phyloP scores from a whole-genome alignment of 495 filamentous ascomycete species.

The Penicillium simplicissimum region DNA sequence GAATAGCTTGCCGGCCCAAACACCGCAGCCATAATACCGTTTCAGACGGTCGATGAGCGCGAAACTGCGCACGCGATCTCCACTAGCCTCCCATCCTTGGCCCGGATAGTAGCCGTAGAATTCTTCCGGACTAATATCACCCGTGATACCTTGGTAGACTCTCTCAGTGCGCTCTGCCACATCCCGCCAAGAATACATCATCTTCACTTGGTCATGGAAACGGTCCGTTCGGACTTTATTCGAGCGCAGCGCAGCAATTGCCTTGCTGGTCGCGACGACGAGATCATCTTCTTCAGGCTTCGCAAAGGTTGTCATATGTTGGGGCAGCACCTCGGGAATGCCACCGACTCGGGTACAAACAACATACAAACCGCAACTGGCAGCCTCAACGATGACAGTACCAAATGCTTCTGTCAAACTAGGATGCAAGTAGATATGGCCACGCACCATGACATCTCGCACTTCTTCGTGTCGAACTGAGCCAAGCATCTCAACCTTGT shows the following conservation, averaged over 20 bases:
- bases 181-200: constrained; percentile 98
- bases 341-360: constrained; percentile 96
- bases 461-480: constrained; percentile 94
- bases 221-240: constrained; percentile 88
- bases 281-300: constrained; percentile 72
- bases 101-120: constrained; percentile 78
- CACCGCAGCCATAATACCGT: constrained; percentile 97
- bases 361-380: constrained; percentile 91
- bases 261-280: constrained; percentile 73
- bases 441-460: constrained; percentile 95
- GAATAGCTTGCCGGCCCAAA: constrained; percentile 98
- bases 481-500: constrained; percentile 88
- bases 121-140: constrained; percentile 77
- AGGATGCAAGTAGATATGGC: constrained; percentile 95
- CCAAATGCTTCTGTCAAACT: constrained; percentile 96
- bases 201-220: constrained; percentile 95
- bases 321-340: constrained; percentile 91
- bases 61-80: constrained; percentile 78
- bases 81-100: constrained; percentile 64
- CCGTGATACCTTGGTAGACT: constrained; percentile 89
- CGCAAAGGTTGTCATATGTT: constrained; percentile 84
- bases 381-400: constrained; percentile 95
- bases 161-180: constrained; percentile 90
- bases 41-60: constrained; percentile 93
- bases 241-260: constrained; percentile 82